phyloP scores from a whole-genome alignment of 164 flowering plant species.

The Dillenia turbinata region DNA sequence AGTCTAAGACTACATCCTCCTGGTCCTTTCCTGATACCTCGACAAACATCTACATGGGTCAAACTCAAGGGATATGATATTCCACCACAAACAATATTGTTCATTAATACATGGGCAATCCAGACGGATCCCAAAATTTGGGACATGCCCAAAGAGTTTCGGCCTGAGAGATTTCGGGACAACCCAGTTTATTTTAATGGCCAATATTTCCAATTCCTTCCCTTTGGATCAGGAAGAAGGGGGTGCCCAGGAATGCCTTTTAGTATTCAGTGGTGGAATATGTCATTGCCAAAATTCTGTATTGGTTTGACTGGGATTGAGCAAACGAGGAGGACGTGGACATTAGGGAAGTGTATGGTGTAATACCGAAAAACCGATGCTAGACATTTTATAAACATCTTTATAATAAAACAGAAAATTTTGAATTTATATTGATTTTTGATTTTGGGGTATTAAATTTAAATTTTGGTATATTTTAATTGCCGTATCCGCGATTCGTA shows the following conservation, averaged over 20 bases:
- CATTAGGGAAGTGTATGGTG: too few relatives aligned
- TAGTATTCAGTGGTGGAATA: slow-evolving; percentile 7
- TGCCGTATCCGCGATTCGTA: too few relatives aligned
- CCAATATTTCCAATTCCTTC: slow-evolving; percentile 13
- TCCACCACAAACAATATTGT: too few relatives aligned
- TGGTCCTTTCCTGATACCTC: slow-evolving; percentile 20
- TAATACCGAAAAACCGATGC: too few relatives aligned
- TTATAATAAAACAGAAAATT: too few relatives aligned
- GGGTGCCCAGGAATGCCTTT: slow-evolving; percentile 16
- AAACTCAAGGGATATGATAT: slow-evolving; percentile 25
- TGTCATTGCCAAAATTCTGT: slow-evolving; percentile 4
- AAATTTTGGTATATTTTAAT: too few relatives aligned
- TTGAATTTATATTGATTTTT: too few relatives aligned
- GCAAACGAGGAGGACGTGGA: too few relatives aligned
- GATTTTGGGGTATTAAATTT: too few relatives aligned
- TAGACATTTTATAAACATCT: too few relatives aligned
- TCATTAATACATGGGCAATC: slow-evolving; percentile 14
- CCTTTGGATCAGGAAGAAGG: slow-evolving; percentile 19
- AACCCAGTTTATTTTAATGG: slow-evolving; percentile 12
- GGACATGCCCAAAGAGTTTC: slow-evolving; percentile 14
- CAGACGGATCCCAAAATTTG: slow-evolving; percentile 7
- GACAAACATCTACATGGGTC: slow-evolving; percentile 15
- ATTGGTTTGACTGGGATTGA: slow-evolving; percentile 7
- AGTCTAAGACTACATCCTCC: slow-evolving; percentile 32
- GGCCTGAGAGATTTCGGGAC: slow-evolving; percentile 11